A percentile compares a stretch with the other conserved stretches of the same genome.
Evolutionary conservation across 2,329 filamentous ascomycete genomes (phyloP).

Genomic region (Aspergillus sp.): DNA sequence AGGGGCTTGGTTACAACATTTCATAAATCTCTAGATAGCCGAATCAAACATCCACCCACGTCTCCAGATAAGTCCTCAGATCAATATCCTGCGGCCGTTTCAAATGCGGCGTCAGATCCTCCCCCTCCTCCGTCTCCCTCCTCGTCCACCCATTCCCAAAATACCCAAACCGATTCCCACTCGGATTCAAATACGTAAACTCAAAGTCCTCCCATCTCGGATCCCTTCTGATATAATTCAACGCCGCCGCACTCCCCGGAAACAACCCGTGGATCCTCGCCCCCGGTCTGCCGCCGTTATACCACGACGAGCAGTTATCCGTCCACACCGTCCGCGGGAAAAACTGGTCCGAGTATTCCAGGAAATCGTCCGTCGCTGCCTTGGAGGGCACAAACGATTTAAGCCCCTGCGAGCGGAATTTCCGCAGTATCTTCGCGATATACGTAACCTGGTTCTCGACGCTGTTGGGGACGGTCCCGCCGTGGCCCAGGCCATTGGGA

Average conservation of each 20-base stretch:
- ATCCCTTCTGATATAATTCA: constrained; percentile 58
- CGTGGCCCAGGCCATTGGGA: constrained; percentile 58
- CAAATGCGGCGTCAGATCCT: constrained; percentile 65
- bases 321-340: constrained; percentile 51
- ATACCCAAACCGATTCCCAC: constrained; percentile 51
- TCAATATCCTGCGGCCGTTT: constrained; percentile 57
- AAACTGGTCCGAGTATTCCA: constrained; percentile 48
- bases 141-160: constrained; percentile 68
- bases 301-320: constrained; percentile 68
- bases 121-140: constrained; percentile 56
- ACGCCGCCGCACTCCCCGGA: constrained; percentile 66
- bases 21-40: background rate
- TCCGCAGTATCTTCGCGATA: constrained; percentile 66
- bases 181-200: constrained; percentile 48
- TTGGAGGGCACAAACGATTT: constrained; percentile 58
- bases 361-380: constrained; percentile 60
- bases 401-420: constrained; percentile 66
- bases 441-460: constrained; percentile 67
- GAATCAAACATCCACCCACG: constrained; percentile 58
- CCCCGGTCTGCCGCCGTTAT: constrained; percentile 65
- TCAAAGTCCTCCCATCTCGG: constrained; percentile 62
- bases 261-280: constrained; percentile 67
- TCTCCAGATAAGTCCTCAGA: constrained; percentile 64
- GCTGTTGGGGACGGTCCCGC: constrained; percentile 66
- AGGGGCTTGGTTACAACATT: too few species aligned